Evolutionary conservation across 495 filamentous ascomycete genomes (phyloP).

Genomic region (Podospora pseudopauciseta): DNA sequence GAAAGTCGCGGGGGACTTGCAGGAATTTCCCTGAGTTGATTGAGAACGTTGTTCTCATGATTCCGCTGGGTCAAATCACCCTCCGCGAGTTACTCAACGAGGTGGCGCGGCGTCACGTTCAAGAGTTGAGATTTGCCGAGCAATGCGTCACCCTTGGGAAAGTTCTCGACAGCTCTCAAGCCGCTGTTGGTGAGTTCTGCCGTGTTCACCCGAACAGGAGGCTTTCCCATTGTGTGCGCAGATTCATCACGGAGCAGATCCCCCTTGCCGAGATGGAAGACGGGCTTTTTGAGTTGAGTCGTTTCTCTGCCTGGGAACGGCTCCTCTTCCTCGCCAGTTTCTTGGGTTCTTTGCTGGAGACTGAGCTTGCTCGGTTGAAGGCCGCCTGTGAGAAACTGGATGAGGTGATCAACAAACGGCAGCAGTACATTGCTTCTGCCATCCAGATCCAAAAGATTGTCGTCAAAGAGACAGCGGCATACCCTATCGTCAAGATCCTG

Average conservation of each 20-base stretch:
- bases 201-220: background rate
- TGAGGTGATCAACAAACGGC: background rate
- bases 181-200: background rate
- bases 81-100: background rate
- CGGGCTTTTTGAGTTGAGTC: background rate
- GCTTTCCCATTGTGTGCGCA: background rate
- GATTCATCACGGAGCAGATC: background rate
- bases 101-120: no score
- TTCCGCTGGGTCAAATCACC: background rate
- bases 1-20: background rate
- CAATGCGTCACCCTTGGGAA: background rate
- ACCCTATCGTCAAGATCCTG: background rate
- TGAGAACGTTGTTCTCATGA: background rate
- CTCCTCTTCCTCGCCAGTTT: background rate
- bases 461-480: background rate
- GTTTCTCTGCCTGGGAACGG: background rate
- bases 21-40: background rate
- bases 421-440: background rate
- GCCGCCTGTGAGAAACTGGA: background rate
- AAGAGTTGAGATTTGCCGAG: background rate
- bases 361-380: background rate
- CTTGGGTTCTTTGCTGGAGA: background rate
- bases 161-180: background rate
- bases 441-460: background rate
- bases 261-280: background rate